These are phyloP conservation scores for Ceratobasidium sp. DNA, from an alignment of 1,284 basidiomycete species.

Conservation along the genomic window DNA sequence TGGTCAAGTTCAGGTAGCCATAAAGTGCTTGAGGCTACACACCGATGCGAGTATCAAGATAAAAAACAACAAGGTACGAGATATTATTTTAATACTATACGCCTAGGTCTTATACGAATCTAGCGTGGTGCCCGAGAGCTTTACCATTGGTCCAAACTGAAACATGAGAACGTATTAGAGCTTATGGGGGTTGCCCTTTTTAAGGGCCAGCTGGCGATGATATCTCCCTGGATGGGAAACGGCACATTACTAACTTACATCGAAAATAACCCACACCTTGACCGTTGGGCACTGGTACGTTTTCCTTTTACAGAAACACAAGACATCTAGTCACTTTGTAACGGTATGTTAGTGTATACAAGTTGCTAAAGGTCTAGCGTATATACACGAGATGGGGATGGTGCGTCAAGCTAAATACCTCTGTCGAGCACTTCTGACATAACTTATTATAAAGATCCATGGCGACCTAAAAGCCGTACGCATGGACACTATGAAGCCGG, in stretches of 20 bases:
- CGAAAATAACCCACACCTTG: too few relatives aligned
- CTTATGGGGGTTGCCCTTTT: background rate
- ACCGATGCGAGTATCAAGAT: background rate
- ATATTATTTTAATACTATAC: too few relatives aligned
- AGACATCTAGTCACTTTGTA: background rate
- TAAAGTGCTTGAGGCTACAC: background rate
- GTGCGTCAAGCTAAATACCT: background rate
- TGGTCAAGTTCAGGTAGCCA: background rate
- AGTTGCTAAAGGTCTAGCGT: background rate
- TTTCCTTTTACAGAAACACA: too few relatives aligned
- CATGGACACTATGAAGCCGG: too few relatives aligned
- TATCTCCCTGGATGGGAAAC: constrained; percentile 13
- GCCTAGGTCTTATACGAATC: too few relatives aligned
- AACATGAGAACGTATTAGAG: background rate
- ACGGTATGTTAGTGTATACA: background rate
- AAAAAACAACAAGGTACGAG: background rate
- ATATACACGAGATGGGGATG: background rate
- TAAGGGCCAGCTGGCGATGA: background rate
- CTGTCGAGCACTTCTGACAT: background rate
- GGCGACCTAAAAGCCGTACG: background rate
- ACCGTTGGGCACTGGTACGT: background rate
- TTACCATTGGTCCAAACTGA: background rate
- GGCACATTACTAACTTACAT: background rate
- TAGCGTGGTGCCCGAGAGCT: background rate
- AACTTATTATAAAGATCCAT: background rate